Evolutionary conservation across 257 asterid species (phyloP), one percentile per base, ranked within the genome.

Genomic region (Cordia subcordata): DNA sequence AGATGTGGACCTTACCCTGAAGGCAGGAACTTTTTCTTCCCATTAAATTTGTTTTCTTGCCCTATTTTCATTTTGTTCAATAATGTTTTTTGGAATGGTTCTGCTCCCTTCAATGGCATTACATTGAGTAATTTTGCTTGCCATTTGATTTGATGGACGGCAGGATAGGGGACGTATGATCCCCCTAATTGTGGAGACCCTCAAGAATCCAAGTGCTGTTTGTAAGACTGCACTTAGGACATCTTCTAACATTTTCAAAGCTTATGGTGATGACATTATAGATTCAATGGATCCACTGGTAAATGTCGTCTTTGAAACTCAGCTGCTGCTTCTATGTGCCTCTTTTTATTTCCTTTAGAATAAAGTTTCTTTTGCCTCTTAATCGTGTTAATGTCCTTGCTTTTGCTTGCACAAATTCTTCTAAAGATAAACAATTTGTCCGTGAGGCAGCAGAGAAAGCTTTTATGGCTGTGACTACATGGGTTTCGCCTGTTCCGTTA

Each of bases 381-480:
- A 59, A 58, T 69, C n/a, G 17, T 52, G 49, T 35, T 63, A 61
- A 49, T 54, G 13, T 59, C 64, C 54, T 65, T 57, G 35, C 35
- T 64, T 86, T 64, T 86, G 97, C 95, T 90, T 22, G 85, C 82
- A 35, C 93, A 81, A 73, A 93, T 90, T 66, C 94, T 90, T 60
- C 94, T 90, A 96, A 90, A 90, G 97, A 90, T 84, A 90, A 90
- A 78, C 83, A 77, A 72, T 90, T 90, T 58, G 97, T 90, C 20
- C 82, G 97, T 8, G 96, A 86, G 73, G 97, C 94, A 63, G 97
- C 96, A 53, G 96, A 81, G 72, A 76, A 79, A 64, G 90, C 96
- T 71, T 68, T 90, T 53, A 61, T 76, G 44, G 73, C 87, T 73
- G 63, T 90, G 86, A 86, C 97, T 13, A 85, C 75, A 55, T 90